Evolutionary conservation across 345 rosid species (phyloP), one percentile per base, ranked within the genome.

Genomic region (Brassica carinata): DNA sequence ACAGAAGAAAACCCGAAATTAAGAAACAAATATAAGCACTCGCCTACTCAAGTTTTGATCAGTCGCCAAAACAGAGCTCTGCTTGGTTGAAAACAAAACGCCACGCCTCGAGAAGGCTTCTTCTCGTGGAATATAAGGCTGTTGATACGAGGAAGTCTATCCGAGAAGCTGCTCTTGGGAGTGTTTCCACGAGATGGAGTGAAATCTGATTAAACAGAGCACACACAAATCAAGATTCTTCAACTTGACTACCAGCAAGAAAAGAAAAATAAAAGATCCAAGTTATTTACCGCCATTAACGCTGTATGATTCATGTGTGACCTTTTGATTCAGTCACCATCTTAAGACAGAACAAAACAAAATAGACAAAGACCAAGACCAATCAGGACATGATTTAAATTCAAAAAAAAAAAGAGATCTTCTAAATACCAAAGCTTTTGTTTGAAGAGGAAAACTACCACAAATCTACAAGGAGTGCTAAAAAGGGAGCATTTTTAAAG

Each of bases 151-250:
- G 89, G 91, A 23, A 78, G 77, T 68, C 90, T 87, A 4, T 51
- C 62, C 0, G 90, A 83, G 84, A 90, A 85, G 61, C 74, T 85
- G 45, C 82, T 85, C 78, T 88, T 89, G 6, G 98, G 99, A 77
- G 98, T 92, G 70, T 69, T 90, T 61, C 98, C 99, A 18, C 85
- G 87, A 40, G 97, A 96, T 26, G 98, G 98, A 58, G 97, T 96
- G 83, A 93, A 92, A 85, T 96, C 98, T 96, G 90, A 64, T 43
- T 31, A 19, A 11, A 6, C 11, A 61, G 4, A 15, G 5, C 2
- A 34, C 2, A 30, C 2, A 51, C 15, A 18, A 1, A 30, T 53
- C 63, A 79, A 27, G 45, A 18, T 71, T 26, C 4, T 31, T 40
- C 33, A 67, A 4, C 43, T 34, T 38, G 36, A 38, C 0, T 64